These are phyloP conservation scores for Batrachochytrium dendrobatidis DNA, from an alignment of 371 early-diverging fungal genomes.

Conservation along the genomic window DNA sequence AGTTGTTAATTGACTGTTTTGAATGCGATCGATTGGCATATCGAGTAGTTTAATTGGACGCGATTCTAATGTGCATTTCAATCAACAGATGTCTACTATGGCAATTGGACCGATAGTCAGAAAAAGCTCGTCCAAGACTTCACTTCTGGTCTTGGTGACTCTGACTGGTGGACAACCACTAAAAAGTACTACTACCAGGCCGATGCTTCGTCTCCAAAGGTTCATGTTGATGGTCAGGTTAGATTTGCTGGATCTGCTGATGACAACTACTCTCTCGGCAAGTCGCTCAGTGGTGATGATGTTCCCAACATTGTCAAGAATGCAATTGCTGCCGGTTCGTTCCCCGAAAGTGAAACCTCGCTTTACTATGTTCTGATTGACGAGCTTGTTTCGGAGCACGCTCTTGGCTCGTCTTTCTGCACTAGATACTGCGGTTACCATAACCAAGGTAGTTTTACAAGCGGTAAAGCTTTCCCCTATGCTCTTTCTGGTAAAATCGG, in stretches of 20 bases:
- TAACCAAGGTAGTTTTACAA: neutral
- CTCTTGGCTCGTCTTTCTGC: constrained; percentile 27
- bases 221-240: constrained; percentile 37
- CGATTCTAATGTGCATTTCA: no score
- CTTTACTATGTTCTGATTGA: constrained; percentile 45
- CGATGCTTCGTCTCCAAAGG: neutral
- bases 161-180: constrained; percentile 42
- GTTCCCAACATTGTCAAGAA: constrained; percentile 34
- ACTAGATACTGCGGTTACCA: constrained; percentile 42
- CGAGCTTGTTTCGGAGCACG: constrained; percentile 30
- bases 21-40: no score
- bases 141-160: constrained; percentile 34
- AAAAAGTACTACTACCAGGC: constrained; percentile 12
- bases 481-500: neutral
- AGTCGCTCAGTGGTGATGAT: constrained; percentile 28
- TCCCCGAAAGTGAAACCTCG: constrained; percentile 42
- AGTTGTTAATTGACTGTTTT: no score
- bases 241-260: constrained; percentile 40
- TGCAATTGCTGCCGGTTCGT: constrained; percentile 40
- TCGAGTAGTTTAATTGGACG: no score
- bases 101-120: constrained; percentile 37
- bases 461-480: constrained; percentile 3
- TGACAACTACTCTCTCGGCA: constrained; percentile 39
- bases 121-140: constrained; percentile 38
- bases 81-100: no score